phyloP scores from a whole-genome alignment of 257 asterid genomes.

The Solanum piurae region DNA sequence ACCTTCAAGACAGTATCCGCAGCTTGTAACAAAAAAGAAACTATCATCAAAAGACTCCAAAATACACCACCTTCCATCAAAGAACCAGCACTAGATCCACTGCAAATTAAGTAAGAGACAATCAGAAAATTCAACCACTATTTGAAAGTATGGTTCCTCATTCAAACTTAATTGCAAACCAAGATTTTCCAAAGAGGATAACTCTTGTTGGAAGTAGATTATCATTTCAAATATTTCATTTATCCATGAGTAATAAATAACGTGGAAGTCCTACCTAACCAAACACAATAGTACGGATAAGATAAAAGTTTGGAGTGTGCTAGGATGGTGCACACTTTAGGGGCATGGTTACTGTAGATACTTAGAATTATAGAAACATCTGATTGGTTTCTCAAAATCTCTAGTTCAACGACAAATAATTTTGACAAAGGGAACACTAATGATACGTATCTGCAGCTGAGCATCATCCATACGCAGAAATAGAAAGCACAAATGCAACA shows the following conservation, averaged over 20 bases:
- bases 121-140: neutral
- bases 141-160: neutral
- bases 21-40: slow-evolving; percentile 92
- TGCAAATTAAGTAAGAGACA: slow-evolving; percentile 23
- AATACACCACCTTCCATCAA: slow-evolving; percentile 75
- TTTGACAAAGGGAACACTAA: neutral
- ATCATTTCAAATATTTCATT: neutral
- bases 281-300: neutral
- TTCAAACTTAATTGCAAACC: neutral
- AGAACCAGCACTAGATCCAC: slow-evolving; percentile 95
- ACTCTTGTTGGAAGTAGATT: neutral
- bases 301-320: neutral
- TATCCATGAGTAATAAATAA: neutral
- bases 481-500: neutral
- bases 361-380: neutral
- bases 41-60: slow-evolving; percentile 90
- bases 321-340: neutral
- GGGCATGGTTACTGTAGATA: neutral
- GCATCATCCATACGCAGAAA: neutral
- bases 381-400: neutral
- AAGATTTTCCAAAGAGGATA: neutral
- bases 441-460: neutral
- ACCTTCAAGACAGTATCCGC: slow-evolving; percentile 95
- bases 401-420: neutral
- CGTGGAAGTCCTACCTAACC: neutral